Percentiles rank a stretch among this genome's conserved stretches.
These are phyloP conservation scores for Cercospora beticola DNA, from an alignment of 2,329 filamentous ascomycete species.

Conservation along the genomic window DNA sequence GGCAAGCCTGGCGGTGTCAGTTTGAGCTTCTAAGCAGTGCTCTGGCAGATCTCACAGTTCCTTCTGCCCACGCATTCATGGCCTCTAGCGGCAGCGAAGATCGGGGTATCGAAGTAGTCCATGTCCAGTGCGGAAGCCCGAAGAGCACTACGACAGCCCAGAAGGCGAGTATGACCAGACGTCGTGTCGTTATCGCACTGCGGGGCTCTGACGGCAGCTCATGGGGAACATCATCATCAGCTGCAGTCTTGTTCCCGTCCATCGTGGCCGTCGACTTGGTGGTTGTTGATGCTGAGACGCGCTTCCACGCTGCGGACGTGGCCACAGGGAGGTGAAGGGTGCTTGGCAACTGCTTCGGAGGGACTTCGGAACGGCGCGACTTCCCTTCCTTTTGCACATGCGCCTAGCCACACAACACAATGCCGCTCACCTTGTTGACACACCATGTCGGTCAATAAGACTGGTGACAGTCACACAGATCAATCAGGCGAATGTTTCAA, in stretches of 20 bases:
- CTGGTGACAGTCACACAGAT: no score
- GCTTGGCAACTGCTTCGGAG: slow-evolving; percentile 3
- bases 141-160: slow-evolving; percentile 83
- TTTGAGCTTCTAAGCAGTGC: not conserved
- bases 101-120: slow-evolving; percentile 88
- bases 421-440: not conserved
- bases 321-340: slow-evolving; percentile 8
- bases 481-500: no score
- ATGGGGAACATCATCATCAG: not conserved
- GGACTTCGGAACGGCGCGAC: slow-evolving; percentile 1
- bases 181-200: slow-evolving; percentile 68
- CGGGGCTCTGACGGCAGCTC: slow-evolving; percentile 55
- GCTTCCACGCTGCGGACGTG: slow-evolving; percentile 6
- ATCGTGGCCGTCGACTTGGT: slow-evolving; percentile 6
- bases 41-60: slow-evolving; percentile 62
- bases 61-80: slow-evolving; percentile 91
- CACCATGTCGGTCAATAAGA: not conserved
- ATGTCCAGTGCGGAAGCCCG: slow-evolving; percentile 93
- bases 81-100: slow-evolving; percentile 76
- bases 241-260: not conserved
- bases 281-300: slow-evolving; percentile 8
- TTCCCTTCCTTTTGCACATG: not conserved
- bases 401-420: not conserved
- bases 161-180: slow-evolving; percentile 78
- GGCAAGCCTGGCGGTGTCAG: slow-evolving; percentile 66